Percentiles rank a stretch among this genome's conserved stretches.
Evolutionary conservation across 2,329 filamentous ascomycete species (phyloP).

Genomic region (Fusarium solani-melongenae): DNA sequence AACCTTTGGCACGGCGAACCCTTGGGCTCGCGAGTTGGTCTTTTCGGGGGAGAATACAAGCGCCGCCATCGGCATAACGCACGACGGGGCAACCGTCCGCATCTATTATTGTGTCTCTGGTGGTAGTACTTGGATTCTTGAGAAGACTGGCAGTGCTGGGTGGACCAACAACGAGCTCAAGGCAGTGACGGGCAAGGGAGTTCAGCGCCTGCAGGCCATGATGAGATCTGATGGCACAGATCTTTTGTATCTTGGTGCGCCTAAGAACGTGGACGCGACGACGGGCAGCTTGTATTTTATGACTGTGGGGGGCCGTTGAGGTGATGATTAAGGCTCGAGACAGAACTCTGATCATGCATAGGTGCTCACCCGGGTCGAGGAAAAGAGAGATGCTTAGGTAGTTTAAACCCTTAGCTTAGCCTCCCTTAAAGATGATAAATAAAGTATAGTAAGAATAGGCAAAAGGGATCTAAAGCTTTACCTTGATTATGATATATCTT

Average conservation of each 20-base stretch:
- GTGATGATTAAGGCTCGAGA: neutral
- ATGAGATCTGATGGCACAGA: conserved; percentile 23
- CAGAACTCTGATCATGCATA: neutral
- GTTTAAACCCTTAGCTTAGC: neutral
- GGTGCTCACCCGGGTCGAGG: neutral
- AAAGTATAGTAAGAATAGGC: neutral
- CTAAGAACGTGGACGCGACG: conserved; percentile 18
- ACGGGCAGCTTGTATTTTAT: conserved; percentile 26
- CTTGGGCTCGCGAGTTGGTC: conserved; percentile 33
- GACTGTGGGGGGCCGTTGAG: conserved; percentile 3
- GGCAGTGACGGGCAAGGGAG: conserved; percentile 8
- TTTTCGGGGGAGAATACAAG: conserved; percentile 25
- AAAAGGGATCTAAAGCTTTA: neutral
- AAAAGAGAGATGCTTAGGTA: too few species aligned
- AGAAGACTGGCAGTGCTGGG: conserved; percentile 1
- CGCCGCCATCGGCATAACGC: conserved; percentile 30
- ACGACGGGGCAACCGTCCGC: conserved; percentile 26
- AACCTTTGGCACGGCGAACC: conserved; percentile 16
- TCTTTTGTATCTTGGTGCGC: conserved; percentile 19
- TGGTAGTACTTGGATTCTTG: conserved; percentile 31
- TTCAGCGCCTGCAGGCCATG: conserved; percentile 18
- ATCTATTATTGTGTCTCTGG: conserved; percentile 35
- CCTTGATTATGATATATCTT: neutral
- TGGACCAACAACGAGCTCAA: conserved; percentile 24
- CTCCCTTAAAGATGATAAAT: neutral